A percentile compares a stretch with the other conserved stretches of the same genome.
These are phyloP conservation scores for Pochonia chlamydosporia DNA, from an alignment of 2,329 filamentous ascomycete species.

Conservation along the genomic window DNA sequence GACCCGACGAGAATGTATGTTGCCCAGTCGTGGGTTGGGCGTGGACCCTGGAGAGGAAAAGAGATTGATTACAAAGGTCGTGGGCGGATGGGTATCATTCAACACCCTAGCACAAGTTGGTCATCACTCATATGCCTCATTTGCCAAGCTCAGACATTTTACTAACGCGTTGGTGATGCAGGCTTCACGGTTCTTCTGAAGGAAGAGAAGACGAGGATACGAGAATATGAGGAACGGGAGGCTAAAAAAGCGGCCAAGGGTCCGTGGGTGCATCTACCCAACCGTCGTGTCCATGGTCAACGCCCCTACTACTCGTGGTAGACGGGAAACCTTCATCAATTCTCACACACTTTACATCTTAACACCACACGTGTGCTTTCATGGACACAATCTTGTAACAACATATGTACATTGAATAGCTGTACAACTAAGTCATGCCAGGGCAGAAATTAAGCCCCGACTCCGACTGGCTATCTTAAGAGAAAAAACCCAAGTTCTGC, in stretches of 20 bases:
- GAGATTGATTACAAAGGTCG: slow-evolving; percentile 68
- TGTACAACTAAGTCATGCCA: slow-evolving; percentile 17
- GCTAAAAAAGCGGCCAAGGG: slow-evolving; percentile 69
- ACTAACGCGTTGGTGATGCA: slow-evolving; percentile 25
- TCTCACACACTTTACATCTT: neutral
- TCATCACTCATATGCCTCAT: slow-evolving; percentile 20
- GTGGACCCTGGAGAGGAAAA: slow-evolving; percentile 55
- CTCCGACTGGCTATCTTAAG: neutral
- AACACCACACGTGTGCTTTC: neutral
- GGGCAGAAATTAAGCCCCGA: neutral
- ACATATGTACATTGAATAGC: slow-evolving; percentile 30
- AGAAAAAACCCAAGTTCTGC: neutral
- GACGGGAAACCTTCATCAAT: slow-evolving; percentile 5
- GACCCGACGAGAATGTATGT: slow-evolving; percentile 85
- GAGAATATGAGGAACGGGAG: slow-evolving; percentile 71
- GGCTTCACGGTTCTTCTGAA: slow-evolving; percentile 79
- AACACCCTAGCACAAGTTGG: slow-evolving; percentile 70
- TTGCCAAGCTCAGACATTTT: neutral
- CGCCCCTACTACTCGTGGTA: slow-evolving; percentile 92
- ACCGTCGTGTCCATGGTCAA: slow-evolving; percentile 77
- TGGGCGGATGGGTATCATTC: slow-evolving; percentile 62
- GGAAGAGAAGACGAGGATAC: slow-evolving; percentile 85
- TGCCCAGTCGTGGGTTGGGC: slow-evolving; percentile 87
- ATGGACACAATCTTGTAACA: slow-evolving; percentile 18
- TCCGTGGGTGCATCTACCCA: slow-evolving; percentile 83